Evolutionary conservation across 805 yeast genomes (phyloP).

Genomic region (Grigorovia yakushimaensis): DNA sequence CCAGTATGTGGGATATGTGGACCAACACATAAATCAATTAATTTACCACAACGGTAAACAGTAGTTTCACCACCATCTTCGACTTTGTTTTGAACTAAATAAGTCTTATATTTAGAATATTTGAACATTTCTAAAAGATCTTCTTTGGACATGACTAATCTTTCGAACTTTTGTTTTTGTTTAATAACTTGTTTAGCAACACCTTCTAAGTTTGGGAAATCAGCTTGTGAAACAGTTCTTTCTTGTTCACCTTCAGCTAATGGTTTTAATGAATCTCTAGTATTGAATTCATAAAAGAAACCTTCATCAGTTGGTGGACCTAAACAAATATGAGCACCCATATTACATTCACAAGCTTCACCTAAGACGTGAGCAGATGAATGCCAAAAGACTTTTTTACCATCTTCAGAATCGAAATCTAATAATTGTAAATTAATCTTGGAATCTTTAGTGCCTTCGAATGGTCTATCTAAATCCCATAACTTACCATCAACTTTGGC

Average conservation of each 20-base stretch:
- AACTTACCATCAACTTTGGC: slow-evolving; percentile 82
- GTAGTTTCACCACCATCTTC: slow-evolving; percentile 96
- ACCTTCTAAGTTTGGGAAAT: slow-evolving; percentile 74
- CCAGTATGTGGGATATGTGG: slow-evolving; percentile 98
- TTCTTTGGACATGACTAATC: slow-evolving; percentile 87
- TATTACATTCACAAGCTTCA: slow-evolving; percentile 94
- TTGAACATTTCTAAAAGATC: slow-evolving; percentile 84
- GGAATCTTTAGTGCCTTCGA: slow-evolving; percentile 50
- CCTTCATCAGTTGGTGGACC: slow-evolving; percentile 99
- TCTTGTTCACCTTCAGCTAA: slow-evolving; percentile 64
- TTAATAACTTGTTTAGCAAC: slow-evolving; percentile 85
- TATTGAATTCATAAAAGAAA: slow-evolving; percentile 92
- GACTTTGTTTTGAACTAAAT: slow-evolving; percentile 74
- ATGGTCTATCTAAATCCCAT: slow-evolving; percentile 94
- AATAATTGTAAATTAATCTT: slow-evolving; percentile 54
- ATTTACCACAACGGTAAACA: slow-evolving; percentile 94
- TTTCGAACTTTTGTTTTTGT: slow-evolving; percentile 90
- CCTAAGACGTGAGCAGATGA: slow-evolving; percentile 97
- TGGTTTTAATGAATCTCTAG: slow-evolving; percentile 31
- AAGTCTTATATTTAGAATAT: slow-evolving; percentile 92
- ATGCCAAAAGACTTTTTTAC: slow-evolving; percentile 96
- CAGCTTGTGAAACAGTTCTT: slow-evolving; percentile 66
- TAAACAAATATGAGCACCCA: slow-evolving; percentile 83
- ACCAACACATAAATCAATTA: slow-evolving; percentile 94
- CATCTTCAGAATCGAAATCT: slow-evolving; percentile 90